These are phyloP conservation scores for Nicotiana rustica DNA, from an alignment of 305 asterid genomes.

Conservation along the genomic window DNA sequence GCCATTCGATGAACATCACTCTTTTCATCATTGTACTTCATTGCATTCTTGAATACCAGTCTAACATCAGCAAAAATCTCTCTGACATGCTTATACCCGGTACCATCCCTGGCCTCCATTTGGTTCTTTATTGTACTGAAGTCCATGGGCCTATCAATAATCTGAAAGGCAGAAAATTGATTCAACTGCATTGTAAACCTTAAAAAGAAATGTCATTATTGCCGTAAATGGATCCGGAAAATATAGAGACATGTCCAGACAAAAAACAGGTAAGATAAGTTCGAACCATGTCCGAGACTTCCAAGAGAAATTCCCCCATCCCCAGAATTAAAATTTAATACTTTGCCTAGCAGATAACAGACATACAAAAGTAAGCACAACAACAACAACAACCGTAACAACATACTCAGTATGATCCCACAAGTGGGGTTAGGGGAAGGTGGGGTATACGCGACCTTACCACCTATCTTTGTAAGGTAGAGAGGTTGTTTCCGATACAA, in stretches of 20 bases:
- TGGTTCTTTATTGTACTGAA: conserved; percentile 96
- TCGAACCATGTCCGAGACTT: conserved; percentile 10
- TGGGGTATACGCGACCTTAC: no score
- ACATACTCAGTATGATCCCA: no score
- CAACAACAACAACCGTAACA: no score
- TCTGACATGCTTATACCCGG: conserved; percentile 84
- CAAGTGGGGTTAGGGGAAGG: no score
- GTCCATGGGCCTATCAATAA: conserved; percentile 99
- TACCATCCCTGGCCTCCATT: conserved; percentile 96
- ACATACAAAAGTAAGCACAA: background rate
- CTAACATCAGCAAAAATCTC: conserved; percentile 85
- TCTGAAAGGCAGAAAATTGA: conserved; percentile 55
- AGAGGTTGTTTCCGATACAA: no score
- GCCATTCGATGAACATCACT: conserved; percentile 93
- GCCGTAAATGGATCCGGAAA: background rate
- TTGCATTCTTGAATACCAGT: conserved; percentile 80
- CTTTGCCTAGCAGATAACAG: conserved; percentile 25
- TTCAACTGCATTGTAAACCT: conserved; percentile 10
- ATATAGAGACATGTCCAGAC: background rate
- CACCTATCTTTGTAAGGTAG: no score
- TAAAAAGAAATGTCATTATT: conserved; percentile 14
- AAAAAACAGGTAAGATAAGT: background rate
- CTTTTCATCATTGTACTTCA: conserved; percentile 90
- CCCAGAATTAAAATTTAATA: conserved; percentile 9
- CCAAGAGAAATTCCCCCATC: conserved; percentile 20